Percentiles rank a stretch among this genome's conserved stretches.
phyloP scores from a whole-genome alignment of 805 yeast genomes.

The Tetrapisispora pingtungensis region DNA sequence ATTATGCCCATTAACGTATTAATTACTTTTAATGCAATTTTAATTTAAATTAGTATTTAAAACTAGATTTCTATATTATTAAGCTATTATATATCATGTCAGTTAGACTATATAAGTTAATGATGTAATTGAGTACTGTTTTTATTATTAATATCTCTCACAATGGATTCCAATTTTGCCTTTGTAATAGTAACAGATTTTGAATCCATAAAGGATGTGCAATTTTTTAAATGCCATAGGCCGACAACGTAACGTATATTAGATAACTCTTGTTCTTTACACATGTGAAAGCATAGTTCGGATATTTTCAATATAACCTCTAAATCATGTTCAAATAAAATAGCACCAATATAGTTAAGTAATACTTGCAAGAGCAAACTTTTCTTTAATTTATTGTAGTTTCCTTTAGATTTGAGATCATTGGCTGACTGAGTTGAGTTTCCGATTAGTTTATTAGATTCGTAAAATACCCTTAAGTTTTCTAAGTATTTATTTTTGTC shows the following conservation, averaged over 20 bases:
- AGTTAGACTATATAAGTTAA: too few species aligned
- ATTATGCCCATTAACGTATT: neutral
- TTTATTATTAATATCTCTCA: constrained; percentile 6
- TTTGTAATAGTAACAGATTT: constrained; percentile 23
- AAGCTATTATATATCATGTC: too few species aligned
- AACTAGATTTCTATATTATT: too few species aligned
- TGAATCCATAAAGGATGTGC: constrained; percentile 24
- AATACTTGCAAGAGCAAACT: constrained; percentile 18
- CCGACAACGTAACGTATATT: constrained; percentile 21
- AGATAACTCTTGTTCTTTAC: constrained; percentile 15
- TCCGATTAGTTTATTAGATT: constrained; percentile 13
- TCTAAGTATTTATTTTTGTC: constrained; percentile 12
- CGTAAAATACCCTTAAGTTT: constrained; percentile 15
- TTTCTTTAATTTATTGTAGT: constrained; percentile 15
- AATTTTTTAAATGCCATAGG: constrained; percentile 26
- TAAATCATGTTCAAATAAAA: constrained; percentile 23
- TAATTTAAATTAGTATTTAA: too few species aligned
- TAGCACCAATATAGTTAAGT: constrained; percentile 25
- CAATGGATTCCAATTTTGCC: constrained; percentile 18
- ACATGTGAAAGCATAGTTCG: constrained; percentile 20
- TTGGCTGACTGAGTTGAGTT: neutral
- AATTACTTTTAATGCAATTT: too few species aligned
- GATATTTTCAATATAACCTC: constrained; percentile 20
- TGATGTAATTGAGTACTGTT: too few species aligned
- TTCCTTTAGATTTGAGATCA: neutral